Percentiles rank a stretch among this genome's conserved stretches.
These are phyloP conservation scores for Hibiscus trionum DNA, from an alignment of 345 rosid species.

Conservation along the genomic window DNA sequence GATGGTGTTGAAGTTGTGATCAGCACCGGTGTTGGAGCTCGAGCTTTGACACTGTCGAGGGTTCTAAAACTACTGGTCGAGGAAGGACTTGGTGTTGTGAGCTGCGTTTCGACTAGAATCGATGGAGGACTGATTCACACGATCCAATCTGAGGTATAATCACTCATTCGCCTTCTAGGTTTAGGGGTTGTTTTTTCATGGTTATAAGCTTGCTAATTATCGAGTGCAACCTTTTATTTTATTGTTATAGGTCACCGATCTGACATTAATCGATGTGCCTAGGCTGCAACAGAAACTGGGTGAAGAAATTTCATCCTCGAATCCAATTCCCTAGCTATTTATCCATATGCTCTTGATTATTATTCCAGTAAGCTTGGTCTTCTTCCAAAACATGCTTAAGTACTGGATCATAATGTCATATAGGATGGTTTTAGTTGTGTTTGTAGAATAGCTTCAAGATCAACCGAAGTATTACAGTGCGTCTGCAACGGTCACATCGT, in stretches of 20 bases:
- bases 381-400: neutral
- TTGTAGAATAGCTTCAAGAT: no score
- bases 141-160: constrained; percentile 38
- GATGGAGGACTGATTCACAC: constrained; percentile 34
- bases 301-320: no score
- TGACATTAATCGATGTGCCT: no score
- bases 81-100: constrained; percentile 33
- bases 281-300: no score
- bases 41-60: constrained; percentile 33
- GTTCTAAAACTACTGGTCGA: constrained; percentile 29
- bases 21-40: constrained; percentile 18
- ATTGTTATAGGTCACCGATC: no score
- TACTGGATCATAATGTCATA: no score
- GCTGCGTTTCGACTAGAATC: constrained; percentile 29
- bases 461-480: no score
- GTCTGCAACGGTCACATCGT: no score
- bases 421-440: no score
- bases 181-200: neutral
- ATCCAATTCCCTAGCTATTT: no score
- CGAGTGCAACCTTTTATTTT: no score
- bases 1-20: constrained; percentile 37
- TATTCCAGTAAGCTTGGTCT: neutral
- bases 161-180: neutral
- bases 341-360: neutral
- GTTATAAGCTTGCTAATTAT: neutral